Conservation (phyloP, 1,284 basidiomycete species). For the Amylostereum areolatum region DNA sequence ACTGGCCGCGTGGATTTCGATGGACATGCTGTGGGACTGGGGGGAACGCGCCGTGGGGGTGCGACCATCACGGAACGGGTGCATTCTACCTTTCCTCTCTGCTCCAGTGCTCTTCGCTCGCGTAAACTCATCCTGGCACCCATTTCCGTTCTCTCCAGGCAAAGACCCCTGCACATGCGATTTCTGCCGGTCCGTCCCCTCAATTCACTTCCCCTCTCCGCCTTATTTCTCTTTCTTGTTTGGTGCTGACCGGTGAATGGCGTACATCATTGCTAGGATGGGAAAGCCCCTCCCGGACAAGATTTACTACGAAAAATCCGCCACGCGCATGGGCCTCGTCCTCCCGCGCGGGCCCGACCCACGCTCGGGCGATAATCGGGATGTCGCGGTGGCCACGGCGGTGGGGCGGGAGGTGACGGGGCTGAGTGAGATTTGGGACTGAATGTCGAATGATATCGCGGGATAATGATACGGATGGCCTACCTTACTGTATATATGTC, state of each 20-base stretch:
- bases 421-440: too few relatives aligned
- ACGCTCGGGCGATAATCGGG: too few relatives aligned
- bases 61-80: slow-evolving; percentile 32
- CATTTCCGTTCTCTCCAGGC: too few relatives aligned
- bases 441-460: too few relatives aligned
- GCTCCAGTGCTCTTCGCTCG: neutral
- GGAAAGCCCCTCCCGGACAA: slow-evolving; percentile 26
- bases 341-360: slow-evolving; percentile 29
- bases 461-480: too few relatives aligned
- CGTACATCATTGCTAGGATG: slow-evolving; percentile 20
- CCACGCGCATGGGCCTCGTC: slow-evolving; percentile 22
- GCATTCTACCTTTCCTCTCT: too few relatives aligned
- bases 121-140: neutral
- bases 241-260: neutral
- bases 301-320: slow-evolving; percentile 23
- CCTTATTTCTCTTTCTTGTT: neutral
- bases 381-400: too few relatives aligned
- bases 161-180: slow-evolving; percentile 31
- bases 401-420: too few relatives aligned
- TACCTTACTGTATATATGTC: too few relatives aligned
- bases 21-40: slow-evolving; percentile 31
- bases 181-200: slow-evolving; percentile 29
- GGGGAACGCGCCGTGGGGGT: slow-evolving; percentile 25
- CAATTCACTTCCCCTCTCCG: too few relatives aligned
- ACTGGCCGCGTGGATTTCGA: slow-evolving; percentile 26